phyloP scores from a whole-genome alignment of 2,329 filamentous ascomycete genomes.

The Apiospora saccharicola region DNA sequence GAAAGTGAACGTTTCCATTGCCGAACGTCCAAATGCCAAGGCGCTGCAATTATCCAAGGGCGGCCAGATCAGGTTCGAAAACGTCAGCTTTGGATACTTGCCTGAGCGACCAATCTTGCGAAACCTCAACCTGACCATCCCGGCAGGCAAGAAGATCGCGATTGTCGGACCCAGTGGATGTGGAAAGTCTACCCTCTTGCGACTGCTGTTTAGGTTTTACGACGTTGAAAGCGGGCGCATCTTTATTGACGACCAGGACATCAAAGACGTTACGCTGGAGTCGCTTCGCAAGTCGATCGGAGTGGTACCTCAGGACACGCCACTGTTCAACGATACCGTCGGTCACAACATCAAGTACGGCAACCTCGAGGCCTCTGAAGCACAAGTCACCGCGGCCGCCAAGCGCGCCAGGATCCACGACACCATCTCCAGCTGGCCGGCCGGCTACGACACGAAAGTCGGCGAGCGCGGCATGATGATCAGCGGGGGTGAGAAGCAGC shows the following conservation, averaged over 20 bases:
- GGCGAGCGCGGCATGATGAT: slow-evolving; percentile 98
- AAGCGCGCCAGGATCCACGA: slow-evolving; percentile 86
- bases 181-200: slow-evolving; percentile 92
- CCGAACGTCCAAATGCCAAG: slow-evolving; percentile 77
- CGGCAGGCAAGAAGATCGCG: slow-evolving; percentile 94
- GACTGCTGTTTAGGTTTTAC: slow-evolving; percentile 93
- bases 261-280: slow-evolving; percentile 82
- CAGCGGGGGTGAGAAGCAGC: slow-evolving; percentile 92
- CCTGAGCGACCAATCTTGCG: slow-evolving; percentile 85
- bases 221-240: slow-evolving; percentile 87
- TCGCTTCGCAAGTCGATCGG: slow-evolving; percentile 87
- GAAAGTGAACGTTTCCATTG: slow-evolving; percentile 90
- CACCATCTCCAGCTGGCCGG: slow-evolving; percentile 78
- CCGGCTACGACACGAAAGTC: slow-evolving; percentile 91
- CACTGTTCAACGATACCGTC: slow-evolving; percentile 95
- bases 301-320: slow-evolving; percentile 96
- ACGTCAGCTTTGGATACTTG: slow-evolving; percentile 93
- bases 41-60: slow-evolving; percentile 75
- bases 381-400: slow-evolving; percentile 79
- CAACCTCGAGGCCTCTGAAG: slow-evolving; percentile 75
- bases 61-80: slow-evolving; percentile 92
- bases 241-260: slow-evolving; percentile 90
- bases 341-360: slow-evolving; percentile 97
- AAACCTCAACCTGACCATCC: slow-evolving; percentile 86
- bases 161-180: slow-evolving; percentile 95